Evolutionary conservation across 2,329 filamentous ascomycete species (phyloP).

Genomic region (Lasiodiplodia sp.): DNA sequence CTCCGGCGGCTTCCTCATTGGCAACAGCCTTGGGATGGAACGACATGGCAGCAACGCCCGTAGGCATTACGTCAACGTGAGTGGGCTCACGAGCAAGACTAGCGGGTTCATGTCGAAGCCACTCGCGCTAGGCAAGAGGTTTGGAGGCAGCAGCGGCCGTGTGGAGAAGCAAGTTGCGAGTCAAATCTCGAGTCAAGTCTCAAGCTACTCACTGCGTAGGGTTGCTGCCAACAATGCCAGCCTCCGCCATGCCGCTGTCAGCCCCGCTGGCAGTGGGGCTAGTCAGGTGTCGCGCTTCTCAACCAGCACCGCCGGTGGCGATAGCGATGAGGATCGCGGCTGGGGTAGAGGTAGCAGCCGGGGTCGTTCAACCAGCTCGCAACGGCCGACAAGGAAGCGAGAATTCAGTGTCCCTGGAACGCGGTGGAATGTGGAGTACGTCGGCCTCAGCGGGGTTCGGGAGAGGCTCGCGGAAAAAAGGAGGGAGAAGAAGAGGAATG

Average conservation of each 20-base stretch:
- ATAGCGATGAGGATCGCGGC: conserved; percentile 1
- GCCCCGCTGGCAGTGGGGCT: background rate
- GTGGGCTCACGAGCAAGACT: background rate
- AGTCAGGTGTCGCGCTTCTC: conserved; percentile 18
- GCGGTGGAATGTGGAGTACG: conserved; percentile 55
- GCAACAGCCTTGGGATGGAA: conserved; percentile 64
- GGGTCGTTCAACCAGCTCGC: conserved; percentile 19
- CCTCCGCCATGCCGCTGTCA: background rate
- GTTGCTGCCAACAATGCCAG: background rate
- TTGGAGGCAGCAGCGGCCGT: conserved; percentile 4
- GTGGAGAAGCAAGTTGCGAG: conserved; percentile 4
- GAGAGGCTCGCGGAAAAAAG: conserved; percentile 55
- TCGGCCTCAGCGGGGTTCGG: conserved; percentile 58
- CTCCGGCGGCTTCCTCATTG: conserved; percentile 57
- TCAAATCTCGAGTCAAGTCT: background rate
- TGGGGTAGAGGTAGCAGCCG: conserved; percentile 30
- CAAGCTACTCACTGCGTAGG: conserved; percentile 1
- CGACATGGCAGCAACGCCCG: conserved; percentile 53
- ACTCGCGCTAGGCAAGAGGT: conserved; percentile 6
- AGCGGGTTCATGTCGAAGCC: conserved; percentile 3
- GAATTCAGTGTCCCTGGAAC: conserved; percentile 32
- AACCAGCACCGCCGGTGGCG: conserved; percentile 12
- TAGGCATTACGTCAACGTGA: conserved; percentile 45
- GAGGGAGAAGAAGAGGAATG: conserved; percentile 60
- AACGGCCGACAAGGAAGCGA: background rate